Evolutionary conservation across 2,329 filamentous ascomycete species (phyloP).

Genomic region (Apiospora kogelbergensis): DNA sequence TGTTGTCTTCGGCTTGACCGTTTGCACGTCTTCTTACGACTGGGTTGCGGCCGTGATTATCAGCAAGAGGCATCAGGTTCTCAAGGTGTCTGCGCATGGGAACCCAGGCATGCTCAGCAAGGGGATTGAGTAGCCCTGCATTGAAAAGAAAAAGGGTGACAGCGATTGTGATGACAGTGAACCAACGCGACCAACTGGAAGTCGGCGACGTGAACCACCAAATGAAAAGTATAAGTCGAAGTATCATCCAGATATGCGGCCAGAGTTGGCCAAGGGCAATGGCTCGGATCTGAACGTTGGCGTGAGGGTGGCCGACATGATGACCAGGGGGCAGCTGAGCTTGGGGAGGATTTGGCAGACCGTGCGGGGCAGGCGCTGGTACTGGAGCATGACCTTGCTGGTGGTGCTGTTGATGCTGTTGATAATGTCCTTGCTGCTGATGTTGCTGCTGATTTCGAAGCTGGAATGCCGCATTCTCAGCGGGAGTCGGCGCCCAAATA

Average conservation of each 20-base stretch:
- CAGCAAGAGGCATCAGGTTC: constrained; percentile 55
- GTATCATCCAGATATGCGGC: constrained; percentile 62
- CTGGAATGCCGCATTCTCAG: constrained; percentile 8
- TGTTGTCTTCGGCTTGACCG: constrained; percentile 27
- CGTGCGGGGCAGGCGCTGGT: constrained; percentile 28
- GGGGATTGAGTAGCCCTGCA: constrained; percentile 56
- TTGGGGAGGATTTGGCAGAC: constrained; percentile 26
- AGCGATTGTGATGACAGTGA: constrained; percentile 54
- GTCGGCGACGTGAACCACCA: constrained; percentile 64
- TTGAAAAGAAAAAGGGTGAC: constrained; percentile 58
- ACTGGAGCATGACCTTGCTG: constrained; percentile 24
- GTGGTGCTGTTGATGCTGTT: constrained; percentile 12
- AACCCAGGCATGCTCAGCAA: constrained; percentile 55
- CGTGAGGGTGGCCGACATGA: constrained; percentile 25
- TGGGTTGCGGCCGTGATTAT: constrained; percentile 29
- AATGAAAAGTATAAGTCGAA: constrained; percentile 58
- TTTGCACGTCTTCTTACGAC: constrained; percentile 24
- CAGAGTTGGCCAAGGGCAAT: constrained; percentile 45
- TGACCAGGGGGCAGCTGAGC: constrained; percentile 28
- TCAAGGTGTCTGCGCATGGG: constrained; percentile 61
- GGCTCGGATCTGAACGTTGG: constrained; percentile 33
- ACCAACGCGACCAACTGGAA: constrained; percentile 59
- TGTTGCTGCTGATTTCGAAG: constrained; percentile 5
- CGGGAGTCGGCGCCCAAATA: constrained; percentile 13
- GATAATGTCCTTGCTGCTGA: not conserved